phyloP scores from a whole-genome alignment of 306 rosid species.

The Acmispon strigosus region DNA sequence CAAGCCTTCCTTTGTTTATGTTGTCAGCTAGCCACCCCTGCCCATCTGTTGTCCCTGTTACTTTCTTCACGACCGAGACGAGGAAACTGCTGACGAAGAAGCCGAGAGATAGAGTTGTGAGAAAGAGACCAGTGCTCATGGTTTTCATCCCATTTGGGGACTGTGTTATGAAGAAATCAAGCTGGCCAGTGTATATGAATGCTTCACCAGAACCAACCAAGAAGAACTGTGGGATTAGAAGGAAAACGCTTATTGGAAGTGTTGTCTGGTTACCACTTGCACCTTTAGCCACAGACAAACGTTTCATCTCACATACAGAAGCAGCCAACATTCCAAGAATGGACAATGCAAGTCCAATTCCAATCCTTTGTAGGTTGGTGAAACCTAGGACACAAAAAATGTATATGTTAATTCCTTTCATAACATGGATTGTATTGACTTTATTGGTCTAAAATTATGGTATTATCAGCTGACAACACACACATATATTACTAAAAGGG shows the following conservation, averaged over 20 bases:
- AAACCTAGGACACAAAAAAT: slow-evolving; percentile 45
- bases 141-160: slow-evolving; percentile 96
- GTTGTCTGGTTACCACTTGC: slow-evolving; percentile 18
- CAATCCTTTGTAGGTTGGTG: slow-evolving; percentile 71
- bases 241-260: slow-evolving; percentile 67
- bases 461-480: background rate
- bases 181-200: slow-evolving; percentile 95
- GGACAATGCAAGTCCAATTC: slow-evolving; percentile 67
- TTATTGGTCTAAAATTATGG: background rate
- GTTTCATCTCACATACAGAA: slow-evolving; percentile 47
- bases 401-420: background rate
- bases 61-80: slow-evolving; percentile 56
- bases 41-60: slow-evolving; percentile 44
- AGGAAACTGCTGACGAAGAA: slow-evolving; percentile 82
- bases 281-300: slow-evolving; percentile 55
- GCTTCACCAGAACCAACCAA: slow-evolving; percentile 92
- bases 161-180: slow-evolving; percentile 87
- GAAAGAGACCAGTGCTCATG: slow-evolving; percentile 94
- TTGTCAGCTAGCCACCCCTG: slow-evolving; percentile 80
- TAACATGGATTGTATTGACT: no score
- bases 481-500: no score
- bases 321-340: slow-evolving; percentile 70
- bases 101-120: slow-evolving; percentile 77
- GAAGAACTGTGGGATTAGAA: slow-evolving; percentile 78
- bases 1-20: slow-evolving; percentile 76